Evolutionary conservation across 2,329 filamentous ascomycete genomes (phyloP).

Genomic region (Aspergillus sp.): DNA sequence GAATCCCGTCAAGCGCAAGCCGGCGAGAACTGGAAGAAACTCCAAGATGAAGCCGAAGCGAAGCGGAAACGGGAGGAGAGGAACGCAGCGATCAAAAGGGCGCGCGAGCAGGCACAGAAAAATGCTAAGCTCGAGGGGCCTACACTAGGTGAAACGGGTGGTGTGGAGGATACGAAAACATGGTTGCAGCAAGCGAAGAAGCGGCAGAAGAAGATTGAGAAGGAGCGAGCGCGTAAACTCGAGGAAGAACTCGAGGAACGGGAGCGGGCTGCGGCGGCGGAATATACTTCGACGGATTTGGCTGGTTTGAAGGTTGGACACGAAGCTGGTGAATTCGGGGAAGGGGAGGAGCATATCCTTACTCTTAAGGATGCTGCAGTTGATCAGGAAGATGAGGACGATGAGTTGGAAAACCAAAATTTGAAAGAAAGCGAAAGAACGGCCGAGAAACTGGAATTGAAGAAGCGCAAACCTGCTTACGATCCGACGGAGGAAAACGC

Average conservation of each 20-base stretch:
- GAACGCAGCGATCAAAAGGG: slow-evolving; percentile 77
- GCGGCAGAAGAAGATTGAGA: slow-evolving; percentile 81
- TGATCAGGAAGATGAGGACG: slow-evolving; percentile 75
- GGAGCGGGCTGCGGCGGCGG: slow-evolving; percentile 54
- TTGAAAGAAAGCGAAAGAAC: slow-evolving; percentile 37
- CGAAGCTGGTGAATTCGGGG: slow-evolving; percentile 72
- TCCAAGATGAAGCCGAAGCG: slow-evolving; percentile 61
- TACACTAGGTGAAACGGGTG: slow-evolving; percentile 70
- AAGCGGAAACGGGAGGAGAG: slow-evolving; percentile 74
- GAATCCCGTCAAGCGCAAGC: slow-evolving; percentile 53
- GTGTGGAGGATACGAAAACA: slow-evolving; percentile 66
- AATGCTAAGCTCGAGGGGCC: slow-evolving; percentile 70
- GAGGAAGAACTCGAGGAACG: slow-evolving; percentile 74
- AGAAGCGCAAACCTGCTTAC: slow-evolving; percentile 85
- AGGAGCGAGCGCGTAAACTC: slow-evolving; percentile 59
- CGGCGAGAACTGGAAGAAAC: slow-evolving; percentile 48
- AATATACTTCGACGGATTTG: slow-evolving; percentile 80
- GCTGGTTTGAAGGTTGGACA: slow-evolving; percentile 89
- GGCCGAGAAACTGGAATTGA: slow-evolving; percentile 67
- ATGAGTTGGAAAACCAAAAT: slow-evolving; percentile 59
- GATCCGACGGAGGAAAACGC: slow-evolving; percentile 69
- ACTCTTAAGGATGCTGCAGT: slow-evolving; percentile 93
- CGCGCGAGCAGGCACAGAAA: slow-evolving; percentile 74
- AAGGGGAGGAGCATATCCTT: slow-evolving; percentile 74
- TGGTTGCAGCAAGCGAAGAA: slow-evolving; percentile 92